phyloP scores from a whole-genome alignment of 2,329 filamentous ascomycete genomes.

The Colletotrichum horii region DNA sequence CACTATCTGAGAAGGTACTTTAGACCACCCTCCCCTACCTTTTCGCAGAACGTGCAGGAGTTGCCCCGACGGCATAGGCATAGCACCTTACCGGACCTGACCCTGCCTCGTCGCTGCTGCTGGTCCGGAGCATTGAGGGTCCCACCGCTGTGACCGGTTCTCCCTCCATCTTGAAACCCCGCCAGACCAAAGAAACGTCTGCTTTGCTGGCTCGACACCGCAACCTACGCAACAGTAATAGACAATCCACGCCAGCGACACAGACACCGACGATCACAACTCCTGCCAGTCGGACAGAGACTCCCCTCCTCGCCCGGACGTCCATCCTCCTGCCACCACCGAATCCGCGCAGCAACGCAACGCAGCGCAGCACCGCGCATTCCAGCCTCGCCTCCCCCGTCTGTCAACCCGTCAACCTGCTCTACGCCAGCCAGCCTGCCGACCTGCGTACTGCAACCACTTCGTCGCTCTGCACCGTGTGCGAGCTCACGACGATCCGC shows the following conservation, averaged over 20 bases:
- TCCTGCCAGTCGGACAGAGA: neutral
- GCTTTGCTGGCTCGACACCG: neutral
- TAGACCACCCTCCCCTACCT: neutral
- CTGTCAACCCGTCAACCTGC: neutral
- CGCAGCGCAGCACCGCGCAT: neutral
- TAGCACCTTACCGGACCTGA: neutral
- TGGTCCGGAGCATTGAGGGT: conserved; percentile 15
- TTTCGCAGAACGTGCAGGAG: neutral
- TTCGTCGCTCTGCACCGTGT: neutral
- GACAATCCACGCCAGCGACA: neutral
- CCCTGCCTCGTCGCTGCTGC: neutral
- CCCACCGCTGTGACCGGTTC: conserved; percentile 19
- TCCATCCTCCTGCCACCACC: neutral
- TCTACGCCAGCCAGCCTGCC: neutral
- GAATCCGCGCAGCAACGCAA: neutral
- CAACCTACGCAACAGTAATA: neutral
- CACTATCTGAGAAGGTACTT: neutral
- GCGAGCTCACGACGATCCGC: neutral
- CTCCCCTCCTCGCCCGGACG: neutral
- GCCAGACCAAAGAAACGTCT: conserved; percentile 23
- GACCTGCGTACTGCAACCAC: neutral
- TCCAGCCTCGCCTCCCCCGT: neutral
- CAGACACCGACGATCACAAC: neutral
- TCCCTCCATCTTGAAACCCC: conserved; percentile 34
- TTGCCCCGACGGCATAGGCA: conserved; percentile 3